Evolutionary conservation across 2,329 filamentous ascomycete genomes (phyloP).

Genomic region (Alternaria ethzedia): DNA sequence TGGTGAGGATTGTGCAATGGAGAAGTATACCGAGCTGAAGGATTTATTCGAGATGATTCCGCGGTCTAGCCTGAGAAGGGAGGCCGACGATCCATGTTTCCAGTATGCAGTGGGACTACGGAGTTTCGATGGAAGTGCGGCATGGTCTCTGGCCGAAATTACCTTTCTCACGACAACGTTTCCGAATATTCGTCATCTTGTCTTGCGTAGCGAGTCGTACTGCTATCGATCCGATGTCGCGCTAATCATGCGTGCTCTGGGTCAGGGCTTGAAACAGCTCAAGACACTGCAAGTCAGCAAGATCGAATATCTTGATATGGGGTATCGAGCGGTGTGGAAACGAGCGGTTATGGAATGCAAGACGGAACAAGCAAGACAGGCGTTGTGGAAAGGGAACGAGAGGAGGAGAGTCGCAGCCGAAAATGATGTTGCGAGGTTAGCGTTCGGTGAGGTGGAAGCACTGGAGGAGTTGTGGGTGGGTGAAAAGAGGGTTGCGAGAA

Average conservation of each 20-base stretch:
- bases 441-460: slow-evolving; percentile 11
- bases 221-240: slow-evolving; percentile 20
- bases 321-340: slow-evolving; percentile 23
- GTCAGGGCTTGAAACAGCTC: slow-evolving; percentile 8
- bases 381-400: slow-evolving; percentile 22
- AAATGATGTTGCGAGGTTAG: slow-evolving; percentile 20
- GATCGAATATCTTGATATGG: slow-evolving; percentile 20
- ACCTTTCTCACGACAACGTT: slow-evolving; percentile 8
- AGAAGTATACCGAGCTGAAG: slow-evolving; percentile 17
- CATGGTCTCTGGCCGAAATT: slow-evolving; percentile 19
- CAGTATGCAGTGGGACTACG: background rate
- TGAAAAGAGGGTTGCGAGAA: slow-evolving; percentile 21
- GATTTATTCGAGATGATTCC: slow-evolving; percentile 2
- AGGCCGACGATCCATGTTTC: background rate
- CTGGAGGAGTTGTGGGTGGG: slow-evolving; percentile 24
- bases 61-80: background rate
- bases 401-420: slow-evolving; percentile 16
- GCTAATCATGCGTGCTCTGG: slow-evolving; percentile 11
- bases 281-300: slow-evolving; percentile 14
- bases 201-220: slow-evolving; percentile 21
- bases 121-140: slow-evolving; percentile 18
- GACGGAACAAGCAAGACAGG: slow-evolving; percentile 8
- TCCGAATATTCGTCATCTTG: slow-evolving; percentile 10
- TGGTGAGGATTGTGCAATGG: slow-evolving; percentile 16
- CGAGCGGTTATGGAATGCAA: slow-evolving; percentile 16